Evolutionary conservation across 2,329 filamentous ascomycete genomes (phyloP).

Genomic region (Didymella glomerata): DNA sequence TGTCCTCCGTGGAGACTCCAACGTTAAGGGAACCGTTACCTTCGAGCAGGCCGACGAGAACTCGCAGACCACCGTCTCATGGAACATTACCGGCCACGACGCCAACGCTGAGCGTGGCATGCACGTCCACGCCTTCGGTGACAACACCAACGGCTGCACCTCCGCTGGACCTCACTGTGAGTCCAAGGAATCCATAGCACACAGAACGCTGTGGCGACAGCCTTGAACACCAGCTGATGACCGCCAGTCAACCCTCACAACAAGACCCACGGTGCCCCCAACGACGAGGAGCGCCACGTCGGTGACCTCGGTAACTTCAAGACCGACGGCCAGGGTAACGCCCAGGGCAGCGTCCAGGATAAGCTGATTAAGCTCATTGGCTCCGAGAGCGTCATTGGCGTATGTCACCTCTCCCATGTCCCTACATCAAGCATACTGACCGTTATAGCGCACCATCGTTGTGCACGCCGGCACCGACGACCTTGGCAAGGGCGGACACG

Average conservation of each 20-base stretch:
- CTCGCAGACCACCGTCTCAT: conserved; percentile 84
- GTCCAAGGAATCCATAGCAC: conserved; percentile 47
- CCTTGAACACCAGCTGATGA: conserved; percentile 21
- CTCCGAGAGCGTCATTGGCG: conserved; percentile 91
- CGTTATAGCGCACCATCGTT: conserved; percentile 83
- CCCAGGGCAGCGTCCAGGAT: conserved; percentile 81
- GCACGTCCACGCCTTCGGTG: conserved; percentile 98
- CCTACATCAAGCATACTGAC: conserved; percentile 21
- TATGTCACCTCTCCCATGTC: conserved; percentile 53
- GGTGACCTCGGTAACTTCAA: conserved; percentile 98
- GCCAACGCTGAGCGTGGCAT: conserved; percentile 96
- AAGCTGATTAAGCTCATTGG: conserved; percentile 94
- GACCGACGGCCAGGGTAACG: conserved; percentile 91
- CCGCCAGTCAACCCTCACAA: conserved; percentile 86
- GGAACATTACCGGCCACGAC: conserved; percentile 92
- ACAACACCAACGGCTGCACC: conserved; percentile 99
- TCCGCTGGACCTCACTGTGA: conserved; percentile 96
- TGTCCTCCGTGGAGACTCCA: conserved; percentile 97
- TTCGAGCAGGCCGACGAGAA: conserved; percentile 92
- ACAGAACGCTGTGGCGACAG: neutral
- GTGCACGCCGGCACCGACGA: conserved; percentile 96
- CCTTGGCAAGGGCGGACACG: conserved; percentile 88
- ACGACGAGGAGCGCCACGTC: conserved; percentile 87
- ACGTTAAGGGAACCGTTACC: conserved; percentile 89
- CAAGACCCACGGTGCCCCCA: conserved; percentile 90